A percentile compares a stretch with the other conserved stretches of the same genome.
Conservation (phyloP, 2,329 filamentous ascomycete genomes). For the Chrysosporium keratinophilum region DNA sequence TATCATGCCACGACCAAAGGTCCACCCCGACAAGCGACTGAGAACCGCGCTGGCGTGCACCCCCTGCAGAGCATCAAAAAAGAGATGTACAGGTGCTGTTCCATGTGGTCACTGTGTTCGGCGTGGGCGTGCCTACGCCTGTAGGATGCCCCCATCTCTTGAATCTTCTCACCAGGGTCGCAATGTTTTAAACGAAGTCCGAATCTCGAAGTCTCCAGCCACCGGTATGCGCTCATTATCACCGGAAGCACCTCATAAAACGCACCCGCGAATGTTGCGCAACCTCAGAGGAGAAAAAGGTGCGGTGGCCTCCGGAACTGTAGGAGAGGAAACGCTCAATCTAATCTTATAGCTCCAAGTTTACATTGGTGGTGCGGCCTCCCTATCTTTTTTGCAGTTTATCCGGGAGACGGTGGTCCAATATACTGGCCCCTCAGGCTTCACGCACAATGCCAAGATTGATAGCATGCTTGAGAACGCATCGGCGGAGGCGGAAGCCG, state of each 20-base stretch:
- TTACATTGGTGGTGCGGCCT: conserved; percentile 43
- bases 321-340: background rate
- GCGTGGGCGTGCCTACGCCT: conserved; percentile 35
- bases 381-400: conserved; percentile 48
- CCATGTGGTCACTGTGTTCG: conserved; percentile 42
- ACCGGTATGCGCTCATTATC: conserved; percentile 17
- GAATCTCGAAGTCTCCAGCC: background rate
- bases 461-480: conserved; percentile 45
- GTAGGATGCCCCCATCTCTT: conserved; percentile 22
- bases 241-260: conserved; percentile 25
- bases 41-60: conserved; percentile 42
- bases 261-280: conserved; percentile 25
- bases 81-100: conserved; percentile 41
- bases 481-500: conserved; percentile 24
- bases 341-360: conserved; percentile 25
- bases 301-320: conserved; percentile 19
- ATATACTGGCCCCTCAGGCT: conserved; percentile 46
- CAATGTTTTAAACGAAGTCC: background rate
- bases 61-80: conserved; percentile 42
- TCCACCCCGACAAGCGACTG: conserved; percentile 41
- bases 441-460: conserved; percentile 43
- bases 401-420: conserved; percentile 40
- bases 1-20: conserved; percentile 47
- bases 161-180: background rate
- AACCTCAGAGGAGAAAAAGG: conserved; percentile 45